Base-by-base conservation (phyloP, 805 yeast genomes). In the Sporopachydermia lactativora region DNA sequence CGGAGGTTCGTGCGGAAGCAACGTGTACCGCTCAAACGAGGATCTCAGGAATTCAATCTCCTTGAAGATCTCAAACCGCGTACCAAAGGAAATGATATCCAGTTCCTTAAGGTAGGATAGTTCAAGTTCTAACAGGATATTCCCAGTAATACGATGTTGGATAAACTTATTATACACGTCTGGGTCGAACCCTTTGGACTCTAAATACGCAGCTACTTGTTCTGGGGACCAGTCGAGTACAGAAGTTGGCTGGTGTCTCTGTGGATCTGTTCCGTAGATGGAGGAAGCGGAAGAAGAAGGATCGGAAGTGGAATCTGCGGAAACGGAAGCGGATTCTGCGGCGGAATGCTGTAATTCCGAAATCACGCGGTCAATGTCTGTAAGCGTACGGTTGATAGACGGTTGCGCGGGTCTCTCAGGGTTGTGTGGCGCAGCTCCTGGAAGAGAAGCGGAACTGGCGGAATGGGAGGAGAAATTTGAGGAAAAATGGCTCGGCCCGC, bases 61-160 rank as follows among this genome's bases (percentile, higher is more conserved):
- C 54, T 85, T 86, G 59, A 75, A 78, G 38, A 92, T 74, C 57
- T 88, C 96, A 59, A 86, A 92, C 47, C 99, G 71, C 0, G 96
- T 88, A 18, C 99, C 99, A 62, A 92, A 92, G 3, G 95, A 82
- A 39, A 75, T 69, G 40, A 92, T 89, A 42, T 88, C 98, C 43
- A 92, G 65, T 58, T 92, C 99, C 56, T 89, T 92, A 52, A 92
- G 68, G 52, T 82, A 82, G 1, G 84, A 71, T 45, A 89, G 66
- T 52, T 89, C 96, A 46, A 92, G 67, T 58, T 88, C 94, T 41
- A 92, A 65, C 37, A 92, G 60, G 41, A 92, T 89, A 4, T 75
- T 64, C 18, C 98, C 98, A 1, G 88, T 79, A 44, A 92, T 85
- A 51, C 86, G 85, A 59, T 92, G 97, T 49, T 77, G 73, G 4